Evolutionary conservation across 2,329 filamentous ascomycete species (phyloP), one percentile per base, ranked within the genome.

Genomic region (Pseudocercospora cruenta): DNA sequence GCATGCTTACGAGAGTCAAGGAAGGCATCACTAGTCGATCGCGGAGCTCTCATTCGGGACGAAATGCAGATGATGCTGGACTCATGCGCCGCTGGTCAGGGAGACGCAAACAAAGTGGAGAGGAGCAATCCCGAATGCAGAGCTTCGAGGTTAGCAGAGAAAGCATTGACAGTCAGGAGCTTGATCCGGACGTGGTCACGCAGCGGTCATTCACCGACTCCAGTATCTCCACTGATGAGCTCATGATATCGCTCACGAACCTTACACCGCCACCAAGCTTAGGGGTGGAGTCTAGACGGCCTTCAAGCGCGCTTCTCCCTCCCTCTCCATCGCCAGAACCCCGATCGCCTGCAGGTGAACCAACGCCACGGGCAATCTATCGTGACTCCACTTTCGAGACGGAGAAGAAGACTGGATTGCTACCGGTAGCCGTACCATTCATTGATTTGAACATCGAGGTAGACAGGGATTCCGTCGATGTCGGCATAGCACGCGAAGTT

Each of bases 1-100:
- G 76, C n/a, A 72, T 79, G 67, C 68, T 79, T 4, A 76, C 76
- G 5, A 75, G 69, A 47, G 75, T 79, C 58, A 77, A 73, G 62
- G 73, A 75, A 58, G 76, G 77, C 53, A 72, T 78, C 49, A 65
- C 69, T 21, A 67, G 66, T 24, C 70, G 74, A 10, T 74, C 74
- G 3, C 74, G 70, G 57, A 76, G 68, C 47, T 71, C 71, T 45
- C 69, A 70, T n/a, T 66, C 72, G 19, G 70, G 71, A 47, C 64
- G 69, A 33, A 63, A 63, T 51, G 66, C 67, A 51, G 73, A 75
- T 28, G 76, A 78, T 21, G 65, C 69, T 9, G 70, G 70, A 51
- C 68, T 78, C 22, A 62, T 74, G 43, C 72, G 76, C 14, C 70
- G 72, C 8, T 65, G 75, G 4, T 78, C 77, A 22, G 70, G 68